Evolutionary conservation across 2,329 filamentous ascomycete genomes (phyloP), one percentile per base, ranked within the genome.

Genomic region (Xylogone sp.): DNA sequence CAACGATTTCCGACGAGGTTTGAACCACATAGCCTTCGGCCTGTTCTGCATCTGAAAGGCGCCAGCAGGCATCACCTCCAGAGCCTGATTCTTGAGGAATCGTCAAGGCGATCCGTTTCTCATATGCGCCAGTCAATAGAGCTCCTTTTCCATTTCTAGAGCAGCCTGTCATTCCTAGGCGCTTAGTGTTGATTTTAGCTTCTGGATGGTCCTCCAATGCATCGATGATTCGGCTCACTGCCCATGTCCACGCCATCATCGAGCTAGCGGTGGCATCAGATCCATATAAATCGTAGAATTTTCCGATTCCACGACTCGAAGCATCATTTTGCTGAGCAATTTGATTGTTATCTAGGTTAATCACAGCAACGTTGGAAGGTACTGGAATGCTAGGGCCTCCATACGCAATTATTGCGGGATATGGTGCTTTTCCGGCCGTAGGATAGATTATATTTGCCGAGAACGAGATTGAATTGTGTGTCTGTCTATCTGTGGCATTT

Each of bases 91-190:
- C 81, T 64, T 85, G 81, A 0, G 82, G 80, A 31, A 86, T 72
- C 13, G 79, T 82, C 29, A 86, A 72, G 18, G 77, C 79, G 53
- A 85, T 81, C 42, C 82, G 79, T 49, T 71, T 63, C 53, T 81
- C 79, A 20, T 84, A 71, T 2, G 82, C 81, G 16, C 80, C 81
- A 3, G 76, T 78, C n/a, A 84, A 71, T 55, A 85, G 75, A 24
- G 82, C 81, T 12, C 82, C 82, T 69, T 85, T 85, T 51, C 81
- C 82, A 66, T 84, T 83, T 42, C 82, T 77, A 49, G 79, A 84
- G 71, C 82, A 86, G 4, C 82, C 82, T 13, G 81, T 84, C 2
- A 84, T 80, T 45, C 78, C 82, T 19, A 81, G 65, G 2, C 69
- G 70, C 34, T 63, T 70, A 21, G 72, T 59, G 64, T 81, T 73